Evolutionary conservation across 495 filamentous ascomycete genomes (phyloP).

Genomic region (Cudoniella acicularis): DNA sequence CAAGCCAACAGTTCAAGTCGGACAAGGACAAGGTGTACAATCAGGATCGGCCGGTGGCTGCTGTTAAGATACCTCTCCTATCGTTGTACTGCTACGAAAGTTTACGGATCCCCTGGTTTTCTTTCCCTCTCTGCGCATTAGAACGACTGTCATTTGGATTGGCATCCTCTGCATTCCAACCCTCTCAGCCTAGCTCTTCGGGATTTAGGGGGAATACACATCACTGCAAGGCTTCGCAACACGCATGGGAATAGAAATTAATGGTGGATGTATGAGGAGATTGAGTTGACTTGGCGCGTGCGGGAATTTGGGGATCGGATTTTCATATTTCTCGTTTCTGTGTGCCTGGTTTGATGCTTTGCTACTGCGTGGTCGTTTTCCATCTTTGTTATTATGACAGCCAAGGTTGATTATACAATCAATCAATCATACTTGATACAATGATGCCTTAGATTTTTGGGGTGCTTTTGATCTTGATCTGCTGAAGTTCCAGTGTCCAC

Average conservation of each 20-base stretch:
- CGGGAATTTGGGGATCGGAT: conserved; percentile 19
- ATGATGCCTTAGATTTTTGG: neutral
- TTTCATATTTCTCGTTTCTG: conserved; percentile 18
- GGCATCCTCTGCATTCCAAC: conserved; percentile 23
- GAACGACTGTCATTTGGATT: conserved; percentile 25
- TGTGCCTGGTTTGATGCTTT: conserved; percentile 18
- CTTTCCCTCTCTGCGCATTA: conserved; percentile 24
- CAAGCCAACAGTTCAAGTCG: conserved; percentile 95
- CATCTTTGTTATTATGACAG: conserved; percentile 21
- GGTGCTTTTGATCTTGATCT: neutral
- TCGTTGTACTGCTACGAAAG: conserved; percentile 1
- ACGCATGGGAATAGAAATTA: conserved; percentile 22
- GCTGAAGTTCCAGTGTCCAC: neutral
- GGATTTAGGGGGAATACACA: conserved; percentile 17
- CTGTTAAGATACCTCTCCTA: conserved; percentile 62
- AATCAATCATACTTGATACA: conserved; percentile 13
- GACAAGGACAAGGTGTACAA: conserved; percentile 89
- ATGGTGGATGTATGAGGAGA: conserved; percentile 19
- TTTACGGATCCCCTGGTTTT: neutral
- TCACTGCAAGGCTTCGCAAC: conserved; percentile 15
- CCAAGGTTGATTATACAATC: conserved; percentile 18
- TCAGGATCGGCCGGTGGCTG: conserved; percentile 86
- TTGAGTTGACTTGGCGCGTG: conserved; percentile 21
- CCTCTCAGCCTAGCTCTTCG: conserved; percentile 4
- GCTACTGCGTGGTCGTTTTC: conserved; percentile 17